Base-by-base conservation (phyloP, 768 basidiomycete genomes). In the Asterophora parasitica region DNA sequence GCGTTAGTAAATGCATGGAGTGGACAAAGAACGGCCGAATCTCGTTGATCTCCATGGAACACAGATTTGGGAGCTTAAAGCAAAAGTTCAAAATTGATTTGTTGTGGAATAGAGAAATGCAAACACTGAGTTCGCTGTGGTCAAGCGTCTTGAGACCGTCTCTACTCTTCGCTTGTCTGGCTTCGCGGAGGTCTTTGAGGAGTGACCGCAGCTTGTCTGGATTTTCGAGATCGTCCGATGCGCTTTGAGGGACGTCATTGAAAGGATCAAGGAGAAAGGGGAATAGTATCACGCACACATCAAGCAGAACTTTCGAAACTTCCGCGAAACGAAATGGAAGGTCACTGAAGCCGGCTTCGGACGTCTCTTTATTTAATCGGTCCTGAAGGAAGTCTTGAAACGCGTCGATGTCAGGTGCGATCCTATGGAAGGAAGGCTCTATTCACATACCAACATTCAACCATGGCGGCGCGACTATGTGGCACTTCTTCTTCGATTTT, bases 171-270 rank as follows among this genome's bases (percentile, higher is more conserved):
- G 93, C 88, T 63, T 97, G 95, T 32, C 96, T 78, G 10, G 90
- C 91, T 70, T 98, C 94, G 10, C 94, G 85, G n/a, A 98, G 73
- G 61, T 96, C 93, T 64, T 98, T 94, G 15, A 98, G 76, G 2
- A 98, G 67, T 4, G 84, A 83, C 4, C 90, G 80, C 16, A 98
- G 71, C 55, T 82, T 87, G 46, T 96, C 92, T 4, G 93, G 81
- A 48, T 83, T 82, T 45, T 85, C 79, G 7, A 97, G 70, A 55
- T 99, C 94, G 60, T 98, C 94, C 7, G 91, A 76, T 0, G 95
- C 94, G 0, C 95, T 97, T 46, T 8, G 34, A 17, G 13, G 19
- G 46, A 34, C 36, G 48, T 36, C 39, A 45, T 37, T 49, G n/a
- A 1, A 32, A 5, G 7, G 43, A 38, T 44, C 2, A 23, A 31